Evolutionary conservation across 2,329 filamentous ascomycete species (phyloP).

Genomic region (Aspergillus luchuensis): DNA sequence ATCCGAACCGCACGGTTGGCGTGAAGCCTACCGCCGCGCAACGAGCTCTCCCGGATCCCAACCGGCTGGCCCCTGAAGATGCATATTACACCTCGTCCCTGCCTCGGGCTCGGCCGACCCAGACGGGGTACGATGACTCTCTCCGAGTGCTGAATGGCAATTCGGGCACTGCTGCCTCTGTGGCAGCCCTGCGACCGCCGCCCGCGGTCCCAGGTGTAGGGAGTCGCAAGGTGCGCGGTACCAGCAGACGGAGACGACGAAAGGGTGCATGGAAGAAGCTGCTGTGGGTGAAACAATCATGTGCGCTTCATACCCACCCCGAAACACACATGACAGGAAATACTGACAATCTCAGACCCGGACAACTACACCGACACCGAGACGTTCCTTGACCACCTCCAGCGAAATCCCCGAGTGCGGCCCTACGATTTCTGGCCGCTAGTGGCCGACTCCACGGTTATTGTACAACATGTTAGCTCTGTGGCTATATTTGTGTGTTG

Average conservation of each 20-base stretch:
- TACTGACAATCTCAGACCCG: slow-evolving; percentile 62
- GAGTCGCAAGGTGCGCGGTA: slow-evolving; percentile 50
- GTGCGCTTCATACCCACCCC: slow-evolving; percentile 51
- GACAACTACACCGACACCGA: slow-evolving; percentile 98
- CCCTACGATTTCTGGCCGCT: slow-evolving; percentile 99
- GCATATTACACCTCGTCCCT: slow-evolving; percentile 69
- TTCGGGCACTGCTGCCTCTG: slow-evolving; percentile 43
- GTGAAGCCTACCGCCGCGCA: slow-evolving; percentile 39
- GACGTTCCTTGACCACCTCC: slow-evolving; percentile 93
- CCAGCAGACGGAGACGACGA: slow-evolving; percentile 67
- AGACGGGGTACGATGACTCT: slow-evolving; percentile 41
- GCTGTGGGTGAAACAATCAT: slow-evolving; percentile 96
- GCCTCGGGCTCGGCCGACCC: slow-evolving; percentile 53
- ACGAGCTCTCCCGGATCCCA: slow-evolving; percentile 58
- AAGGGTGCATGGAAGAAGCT: slow-evolving; percentile 90
- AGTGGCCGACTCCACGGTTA: slow-evolving; percentile 91
- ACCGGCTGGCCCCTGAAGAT: slow-evolving; percentile 79
- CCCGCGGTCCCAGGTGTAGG: slow-evolving; percentile 43
- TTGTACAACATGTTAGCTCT: slow-evolving; percentile 94
- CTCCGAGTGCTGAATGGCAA: slow-evolving; percentile 40
- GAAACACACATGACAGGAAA: background rate
- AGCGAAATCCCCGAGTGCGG: slow-evolving; percentile 87
- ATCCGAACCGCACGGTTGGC: slow-evolving; percentile 45
- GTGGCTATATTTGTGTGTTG: slow-evolving; percentile 93
- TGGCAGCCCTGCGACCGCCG: slow-evolving; percentile 46